Base-by-base conservation (phyloP, 2,329 filamentous ascomycete genomes). In the Grosmannia clavigera region DNA sequence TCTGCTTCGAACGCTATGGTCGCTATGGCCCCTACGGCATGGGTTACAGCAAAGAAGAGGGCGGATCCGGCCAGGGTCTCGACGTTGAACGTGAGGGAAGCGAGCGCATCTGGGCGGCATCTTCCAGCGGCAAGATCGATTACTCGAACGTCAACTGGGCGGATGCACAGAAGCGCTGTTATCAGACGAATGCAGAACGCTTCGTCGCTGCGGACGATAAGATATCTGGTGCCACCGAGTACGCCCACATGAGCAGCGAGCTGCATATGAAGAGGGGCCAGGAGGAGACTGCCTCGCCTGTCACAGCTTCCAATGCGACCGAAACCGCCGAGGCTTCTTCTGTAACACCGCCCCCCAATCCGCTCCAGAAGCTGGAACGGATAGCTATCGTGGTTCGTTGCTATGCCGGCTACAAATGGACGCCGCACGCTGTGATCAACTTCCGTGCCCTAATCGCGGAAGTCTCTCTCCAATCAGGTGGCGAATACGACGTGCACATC, bases 1-100 rank as follows among this genome's bases (percentile, higher is more conserved):
- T 95, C 16, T 96, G 91, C 73, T 95, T 95, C 69, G 91, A 96
- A 68, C 82, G 91, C 6, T 95, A 90, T 68, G 88, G 90, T 22
- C 82, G 91, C 55, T 82, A 92, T 46, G 91, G 90, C 0, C 87
- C 90, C 0, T 96, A 96, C 68, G 91, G 91, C 0, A 76, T 91
- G 50, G 91, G 91, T n/a, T 95, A 95, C 71, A 83, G 81, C 66
- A 79, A 81, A 61, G 81, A 83, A 60, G 81, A 83, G 64, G 91
- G 91, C 16, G 91, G 91, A 27, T 73, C 82, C 0, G 83, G 81
- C 31, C 83, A 91, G 59, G 83, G 83, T n/a, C 77, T 88, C 60
- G 88, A 90, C 48, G 84, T 84, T 1, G 88, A 94, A 65, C 76
- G 77, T 40, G 80, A 87, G 25, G 89, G 86, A 76, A 82, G 80